Evolutionary conservation across 176 grass and related monocot species (phyloP).

Genomic region (Guadua angustifolia): DNA sequence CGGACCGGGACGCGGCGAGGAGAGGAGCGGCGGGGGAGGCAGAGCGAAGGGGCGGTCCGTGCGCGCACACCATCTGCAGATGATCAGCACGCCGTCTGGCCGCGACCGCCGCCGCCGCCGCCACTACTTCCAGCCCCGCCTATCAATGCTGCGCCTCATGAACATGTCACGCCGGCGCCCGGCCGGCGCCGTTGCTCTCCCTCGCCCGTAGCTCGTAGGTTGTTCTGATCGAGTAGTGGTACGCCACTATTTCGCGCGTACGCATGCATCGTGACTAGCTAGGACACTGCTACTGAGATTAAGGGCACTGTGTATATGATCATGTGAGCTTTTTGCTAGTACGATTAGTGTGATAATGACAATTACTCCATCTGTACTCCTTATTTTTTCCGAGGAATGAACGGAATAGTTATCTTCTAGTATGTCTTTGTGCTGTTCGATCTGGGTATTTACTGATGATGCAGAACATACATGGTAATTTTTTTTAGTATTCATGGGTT

Average conservation of each 20-base stretch:
- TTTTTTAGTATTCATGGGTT: neutral
- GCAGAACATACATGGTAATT: neutral
- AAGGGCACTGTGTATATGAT: neutral
- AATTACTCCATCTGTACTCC: neutral
- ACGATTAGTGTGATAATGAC: neutral
- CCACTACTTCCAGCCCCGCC: constrained; percentile 64
- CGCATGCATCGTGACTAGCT: neutral
- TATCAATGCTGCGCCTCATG: constrained; percentile 62
- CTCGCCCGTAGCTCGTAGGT: neutral
- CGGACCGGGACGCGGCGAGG: neutral
- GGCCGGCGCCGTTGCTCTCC: no score
- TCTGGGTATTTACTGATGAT: neutral
- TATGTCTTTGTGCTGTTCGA: neutral
- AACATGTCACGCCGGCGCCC: constrained; percentile 16
- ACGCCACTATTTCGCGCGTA: constrained; percentile 51
- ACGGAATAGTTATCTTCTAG: neutral
- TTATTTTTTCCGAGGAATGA: neutral
- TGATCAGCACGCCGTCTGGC: constrained; percentile 49
- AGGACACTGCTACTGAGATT: neutral
- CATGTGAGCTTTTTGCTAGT: neutral
- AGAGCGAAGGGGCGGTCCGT: constrained; percentile 50
- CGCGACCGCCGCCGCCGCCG: constrained; percentile 46
- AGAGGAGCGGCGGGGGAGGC: neutral
- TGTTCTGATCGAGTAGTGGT: neutral
- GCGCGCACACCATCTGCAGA: constrained; percentile 62